These are phyloP conservation scores for Penicillium maclennaniae DNA, from an alignment of 495 filamentous ascomycete species.

Conservation along the genomic window DNA sequence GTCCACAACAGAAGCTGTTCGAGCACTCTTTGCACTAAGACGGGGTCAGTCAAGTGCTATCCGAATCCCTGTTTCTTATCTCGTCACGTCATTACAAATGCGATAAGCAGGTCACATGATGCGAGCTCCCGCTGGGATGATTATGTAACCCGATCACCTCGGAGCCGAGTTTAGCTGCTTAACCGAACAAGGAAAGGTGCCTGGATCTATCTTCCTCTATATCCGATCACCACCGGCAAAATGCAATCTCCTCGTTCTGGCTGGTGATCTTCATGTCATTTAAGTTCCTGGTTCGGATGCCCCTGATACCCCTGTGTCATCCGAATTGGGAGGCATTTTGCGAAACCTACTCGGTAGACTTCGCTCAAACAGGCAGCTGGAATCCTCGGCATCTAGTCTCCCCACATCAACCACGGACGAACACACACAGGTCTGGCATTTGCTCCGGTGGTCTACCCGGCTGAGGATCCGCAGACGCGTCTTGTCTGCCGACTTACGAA, in stretches of 20 bases:
- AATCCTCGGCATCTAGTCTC: conserved; percentile 11
- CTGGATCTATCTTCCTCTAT: too few relatives aligned
- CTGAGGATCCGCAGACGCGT: conserved; percentile 10
- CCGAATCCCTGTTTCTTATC: not conserved
- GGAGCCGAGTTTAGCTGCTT: too few relatives aligned
- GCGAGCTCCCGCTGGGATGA: not conserved
- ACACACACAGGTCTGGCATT: conserved; percentile 7
- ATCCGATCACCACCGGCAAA: too few relatives aligned
- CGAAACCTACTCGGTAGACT: conserved; percentile 1
- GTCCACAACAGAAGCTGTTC: not conserved
- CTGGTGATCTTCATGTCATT: too few relatives aligned
- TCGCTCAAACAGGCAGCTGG: conserved; percentile 18
- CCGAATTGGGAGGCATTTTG: not conserved
- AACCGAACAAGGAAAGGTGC: too few relatives aligned
- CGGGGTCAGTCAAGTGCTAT: too few relatives aligned
- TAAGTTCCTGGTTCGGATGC: too few relatives aligned
- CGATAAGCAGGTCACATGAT: not conserved
- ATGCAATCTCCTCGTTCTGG: too few relatives aligned
- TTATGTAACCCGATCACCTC: too few relatives aligned
- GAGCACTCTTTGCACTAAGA: too few relatives aligned
- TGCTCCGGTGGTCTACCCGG: conserved; percentile 5
- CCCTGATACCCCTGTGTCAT: not conserved
- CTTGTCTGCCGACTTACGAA: conserved; percentile 6
- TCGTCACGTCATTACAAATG: not conserved
- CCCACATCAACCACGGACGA: conserved; percentile 13